phyloP scores from a whole-genome alignment of 2,329 filamentous ascomycete genomes.

The Botrytis pseudocinerea region DNA sequence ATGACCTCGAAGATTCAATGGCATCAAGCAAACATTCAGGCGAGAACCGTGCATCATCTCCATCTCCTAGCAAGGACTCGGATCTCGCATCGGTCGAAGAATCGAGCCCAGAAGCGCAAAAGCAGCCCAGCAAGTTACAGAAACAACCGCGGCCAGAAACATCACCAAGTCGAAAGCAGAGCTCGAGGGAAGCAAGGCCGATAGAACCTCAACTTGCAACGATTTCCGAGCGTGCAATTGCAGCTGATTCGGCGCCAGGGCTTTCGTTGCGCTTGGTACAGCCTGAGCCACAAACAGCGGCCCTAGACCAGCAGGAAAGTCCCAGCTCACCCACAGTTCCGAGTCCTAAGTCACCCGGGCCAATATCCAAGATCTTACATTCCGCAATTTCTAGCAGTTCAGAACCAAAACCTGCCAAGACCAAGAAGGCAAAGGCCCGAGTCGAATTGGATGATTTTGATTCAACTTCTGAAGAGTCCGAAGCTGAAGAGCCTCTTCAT shows the following conservation, averaged over 20 bases:
- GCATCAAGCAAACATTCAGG: constrained; percentile 42
- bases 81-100: constrained; percentile 35
- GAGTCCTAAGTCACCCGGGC: constrained; percentile 43
- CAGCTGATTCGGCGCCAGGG: constrained; percentile 34
- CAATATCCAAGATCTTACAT: constrained; percentile 48
- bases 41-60: constrained; percentile 45
- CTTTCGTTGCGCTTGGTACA: constrained; percentile 39
- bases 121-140: constrained; percentile 67
- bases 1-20: constrained; percentile 48
- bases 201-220: constrained; percentile 34
- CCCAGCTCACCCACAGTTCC: constrained; percentile 42
- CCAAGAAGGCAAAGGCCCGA: constrained; percentile 60
- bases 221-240: constrained; percentile 34
- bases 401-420: constrained; percentile 56
- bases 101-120: constrained; percentile 46
- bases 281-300: constrained; percentile 38
- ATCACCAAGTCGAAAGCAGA: constrained; percentile 35
- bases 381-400: constrained; percentile 43
- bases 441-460: constrained; percentile 71
- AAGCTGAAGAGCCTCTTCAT: constrained; percentile 38
- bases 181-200: constrained; percentile 30
- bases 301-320: constrained; percentile 26
- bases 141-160: constrained; percentile 52
- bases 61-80: constrained; percentile 40
- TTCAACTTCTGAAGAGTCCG: constrained; percentile 47